Evolutionary conservation across 495 filamentous ascomycete genomes (phyloP), one percentile per base, ranked within the genome.

Genomic region (Penicillium cinerascens): DNA sequence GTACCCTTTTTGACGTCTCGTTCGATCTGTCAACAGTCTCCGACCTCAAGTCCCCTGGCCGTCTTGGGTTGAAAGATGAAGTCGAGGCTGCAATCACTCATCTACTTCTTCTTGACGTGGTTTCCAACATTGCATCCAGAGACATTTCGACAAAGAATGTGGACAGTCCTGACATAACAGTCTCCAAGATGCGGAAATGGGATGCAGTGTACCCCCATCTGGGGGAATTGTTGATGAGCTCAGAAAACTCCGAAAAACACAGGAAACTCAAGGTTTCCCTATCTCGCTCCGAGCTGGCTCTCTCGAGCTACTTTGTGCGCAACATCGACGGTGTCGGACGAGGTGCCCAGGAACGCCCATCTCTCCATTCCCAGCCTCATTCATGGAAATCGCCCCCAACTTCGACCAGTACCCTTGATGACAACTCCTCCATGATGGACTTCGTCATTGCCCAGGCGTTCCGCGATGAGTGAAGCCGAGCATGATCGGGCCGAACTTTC

Each of bases 1-100:
- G 79, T 27, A 79, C 78, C 5, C 66, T 71, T 46, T 82, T 72
- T 47, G 68, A 74, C 17, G 53, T 83, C 33, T 72, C 69, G 3
- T 67, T 76, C 45, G 53, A 63, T 38, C 44, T 73, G 40, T 68
- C 73, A 0, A 49, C 64, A 1, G 60, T 64, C 36, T 59, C 66
- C 2, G 67, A 71, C 33, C 55, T 69, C 26, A 69, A 72, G 47
- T 69, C 73, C 0, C 73, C 72, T 0, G 66, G 60, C 15, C 66
- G 59, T 8, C 58, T 77, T 26, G 64, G 59, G 1, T 46, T 74
- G 16, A 69, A 58, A 39, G 63, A 68, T 3, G 74, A 77, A 38
- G 75, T 68, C 1, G 68, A 72, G 18, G 56, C 59, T 4, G 64
- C 68, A 0, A 57, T 78, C 3, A 66, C 64, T 1, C 73, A 76